Evolutionary conservation across 768 basidiomycete genomes (phyloP).

Genomic region (Dacryopinax primogenitus): DNA sequence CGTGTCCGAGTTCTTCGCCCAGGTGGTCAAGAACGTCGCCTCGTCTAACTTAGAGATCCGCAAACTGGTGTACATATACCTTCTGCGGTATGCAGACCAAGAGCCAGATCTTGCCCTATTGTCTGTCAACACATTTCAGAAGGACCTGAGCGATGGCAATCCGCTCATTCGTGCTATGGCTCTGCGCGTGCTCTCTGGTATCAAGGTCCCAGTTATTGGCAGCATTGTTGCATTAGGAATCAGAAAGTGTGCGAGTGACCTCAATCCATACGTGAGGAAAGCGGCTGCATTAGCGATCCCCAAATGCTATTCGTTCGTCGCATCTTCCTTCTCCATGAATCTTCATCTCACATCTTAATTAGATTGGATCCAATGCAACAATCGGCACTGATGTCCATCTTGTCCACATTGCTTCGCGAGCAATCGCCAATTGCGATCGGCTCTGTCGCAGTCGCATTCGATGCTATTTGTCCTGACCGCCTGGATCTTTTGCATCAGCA

Average conservation of each 20-base stretch:
- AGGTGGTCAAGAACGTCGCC: slow-evolving; percentile 94
- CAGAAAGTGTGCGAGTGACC: slow-evolving; percentile 81
- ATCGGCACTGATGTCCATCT: slow-evolving; percentile 40
- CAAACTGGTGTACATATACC: slow-evolving; percentile 95
- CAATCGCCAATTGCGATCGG: slow-evolving; percentile 81
- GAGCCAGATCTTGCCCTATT: slow-evolving; percentile 91
- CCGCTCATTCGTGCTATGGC: slow-evolving; percentile 96
- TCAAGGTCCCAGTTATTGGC: slow-evolving; percentile 79
- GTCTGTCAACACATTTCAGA: slow-evolving; percentile 97
- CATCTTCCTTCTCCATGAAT: slow-evolving; percentile 14
- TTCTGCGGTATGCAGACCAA: slow-evolving; percentile 80
- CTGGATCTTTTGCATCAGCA: slow-evolving; percentile 81
- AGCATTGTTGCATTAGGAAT: slow-evolving; percentile 76
- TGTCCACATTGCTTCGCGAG: slow-evolving; percentile 38
- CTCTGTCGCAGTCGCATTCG: slow-evolving; percentile 72
- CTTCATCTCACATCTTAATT: slow-evolving; percentile 15
- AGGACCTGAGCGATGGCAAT: slow-evolving; percentile 81
- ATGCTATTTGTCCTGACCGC: slow-evolving; percentile 71
- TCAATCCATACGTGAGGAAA: slow-evolving; percentile 90
- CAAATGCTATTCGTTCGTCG: slow-evolving; percentile 60
- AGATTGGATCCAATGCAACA: slow-evolving; percentile 65
- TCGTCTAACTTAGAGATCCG: slow-evolving; percentile 85
- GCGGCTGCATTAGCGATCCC: slow-evolving; percentile 81
- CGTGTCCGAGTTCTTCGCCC: slow-evolving; percentile 87
- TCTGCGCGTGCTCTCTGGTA: slow-evolving; percentile 79